Base-by-base conservation (phyloP, 169 alveolate genomes). In the Plasmodium gallinaceum region DNA sequence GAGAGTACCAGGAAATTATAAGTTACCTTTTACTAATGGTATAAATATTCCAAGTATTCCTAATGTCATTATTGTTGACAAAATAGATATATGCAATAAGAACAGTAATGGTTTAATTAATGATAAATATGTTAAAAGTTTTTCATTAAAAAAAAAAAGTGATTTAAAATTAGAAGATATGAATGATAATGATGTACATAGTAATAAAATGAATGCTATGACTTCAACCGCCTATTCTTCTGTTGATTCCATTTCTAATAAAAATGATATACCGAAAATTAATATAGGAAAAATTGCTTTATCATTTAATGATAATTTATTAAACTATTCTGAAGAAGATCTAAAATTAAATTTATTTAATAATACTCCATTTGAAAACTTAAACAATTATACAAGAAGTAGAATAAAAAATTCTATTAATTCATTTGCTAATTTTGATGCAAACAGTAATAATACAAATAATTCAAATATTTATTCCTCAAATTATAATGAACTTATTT, bases 1-100 rank as follows among this genome's bases (percentile, higher is more conserved):
- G 48, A 68, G 98, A 57, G 88, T 70, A 12, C 89, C 94, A 9
- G 88, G 88, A 12, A 72, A 91, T 42, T 96, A 94, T 69, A 91
- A 93, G 69, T 92, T 96, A 9, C 98, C 98, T 5, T 96, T 94
- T 70, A 91, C 98, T 1, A 90, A 93, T 45, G 94, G 94, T 52
- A 54, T 93, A 9, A 71, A 89, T 74, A 92, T 93, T 9, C 95
- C 95, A 7, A 93, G 74, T 14, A 93, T 88, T 48, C 92, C 92
- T 8, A 75, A 89, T 80, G 69, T 93, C 42, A 90, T 93, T 22
- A 72, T 93, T 37, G 95, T 93, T 7, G 93, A 93, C 46, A 88
- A 85, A 70, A 90, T 93, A 12, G 89, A 64, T 61, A 91, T 75
- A 71, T 20, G 60, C 12, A 89, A 65, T 73, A 57, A 74, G n/a